A percentile compares a stretch with the other conserved stretches of the same genome.
phyloP scores from a whole-genome alignment of 352 stramenopile species.

The Pythium aristosporum region DNA sequence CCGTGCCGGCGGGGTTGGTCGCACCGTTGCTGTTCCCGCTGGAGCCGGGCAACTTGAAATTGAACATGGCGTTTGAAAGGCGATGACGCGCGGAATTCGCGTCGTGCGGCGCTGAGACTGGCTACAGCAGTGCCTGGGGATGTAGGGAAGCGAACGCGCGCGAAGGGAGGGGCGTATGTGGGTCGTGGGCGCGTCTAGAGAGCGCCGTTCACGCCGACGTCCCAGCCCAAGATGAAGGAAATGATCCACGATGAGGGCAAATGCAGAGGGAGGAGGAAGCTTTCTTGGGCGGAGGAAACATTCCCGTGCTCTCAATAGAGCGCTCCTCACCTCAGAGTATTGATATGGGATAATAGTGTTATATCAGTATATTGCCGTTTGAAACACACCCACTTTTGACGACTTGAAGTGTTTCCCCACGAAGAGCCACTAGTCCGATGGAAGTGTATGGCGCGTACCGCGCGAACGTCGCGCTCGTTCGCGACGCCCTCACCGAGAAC shows the following conservation, averaged over 20 bases:
- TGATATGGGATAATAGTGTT: not conserved
- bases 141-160: conserved; percentile 3
- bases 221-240: not conserved
- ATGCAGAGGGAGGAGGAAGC: not conserved
- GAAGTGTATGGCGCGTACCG: conserved; percentile 55
- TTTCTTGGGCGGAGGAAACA: not conserved
- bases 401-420: not conserved
- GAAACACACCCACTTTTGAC: conserved; percentile 12
- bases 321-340: not conserved
- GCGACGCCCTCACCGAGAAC: conserved; percentile 60
- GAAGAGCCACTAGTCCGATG: conserved; percentile 32
- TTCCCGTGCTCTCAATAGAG: conserved; percentile 24
- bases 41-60: conserved; percentile 51
- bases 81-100: not conserved
- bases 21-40: conserved; percentile 29
- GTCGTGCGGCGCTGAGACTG: not conserved
- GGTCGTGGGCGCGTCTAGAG: not conserved
- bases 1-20: conserved; percentile 31
- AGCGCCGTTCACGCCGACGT: not conserved
- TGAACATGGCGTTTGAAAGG: conserved; percentile 47
- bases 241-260: not conserved
- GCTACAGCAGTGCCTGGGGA: not conserved
- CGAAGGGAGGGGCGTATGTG: not conserved
- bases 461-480: conserved; percentile 54
- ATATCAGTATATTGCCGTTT: conserved; percentile 5